Evolutionary conservation across 495 filamentous ascomycete species (phyloP), one percentile per base, ranked within the genome.

Genomic region (Rhypophila decipiens): DNA sequence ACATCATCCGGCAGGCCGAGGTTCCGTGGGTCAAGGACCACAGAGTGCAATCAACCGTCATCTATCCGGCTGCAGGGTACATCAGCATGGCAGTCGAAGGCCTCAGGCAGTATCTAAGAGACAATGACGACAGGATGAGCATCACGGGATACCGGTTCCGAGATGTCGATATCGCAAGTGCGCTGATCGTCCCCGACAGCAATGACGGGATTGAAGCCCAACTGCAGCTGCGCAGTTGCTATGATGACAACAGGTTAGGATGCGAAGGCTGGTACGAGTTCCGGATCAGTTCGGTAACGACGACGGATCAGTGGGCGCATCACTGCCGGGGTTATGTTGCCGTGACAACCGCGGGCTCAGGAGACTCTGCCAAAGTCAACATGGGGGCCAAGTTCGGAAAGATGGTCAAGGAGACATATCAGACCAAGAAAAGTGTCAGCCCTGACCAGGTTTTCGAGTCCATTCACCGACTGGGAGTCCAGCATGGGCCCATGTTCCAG

Each of bases 41-140:
- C 53, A 52, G 40, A 24, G 2, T 71, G 1, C 61, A 67, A 35
- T 29, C 27, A 2, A 57, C 64, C 15, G 46, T 61, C 9, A 56
- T 86, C 0, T 77, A 79, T 37, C 81, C 82, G 2, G 78, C 66
- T 7, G 64, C 78, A 3, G 74, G 64, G 0, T 83, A 77, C 42
- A 49, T 76, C 4, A 60, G 63, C 4, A 70, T 75, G 50, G 76
- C 72, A 0, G 43, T 76, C 0, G 79, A 84, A 43, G 69, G 69
- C 0, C 50, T 68, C 0, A 35, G 56, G 0, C 74, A 76, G 35
- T 7, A 70, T 15, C 53, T 60, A 1, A 39, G 54, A 9, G 12
- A 11, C 12, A 11, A 15, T 5, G 31, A 35, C 31, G 31, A 35
- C 12, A 15, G 12, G 12, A 35, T 15, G 2, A 15, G 12, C 31